A percentile compares a stretch with the other conserved stretches of the same genome.
Conservation (phyloP, 2,329 filamentous ascomycete genomes). For the Cladosporium sp. region DNA sequence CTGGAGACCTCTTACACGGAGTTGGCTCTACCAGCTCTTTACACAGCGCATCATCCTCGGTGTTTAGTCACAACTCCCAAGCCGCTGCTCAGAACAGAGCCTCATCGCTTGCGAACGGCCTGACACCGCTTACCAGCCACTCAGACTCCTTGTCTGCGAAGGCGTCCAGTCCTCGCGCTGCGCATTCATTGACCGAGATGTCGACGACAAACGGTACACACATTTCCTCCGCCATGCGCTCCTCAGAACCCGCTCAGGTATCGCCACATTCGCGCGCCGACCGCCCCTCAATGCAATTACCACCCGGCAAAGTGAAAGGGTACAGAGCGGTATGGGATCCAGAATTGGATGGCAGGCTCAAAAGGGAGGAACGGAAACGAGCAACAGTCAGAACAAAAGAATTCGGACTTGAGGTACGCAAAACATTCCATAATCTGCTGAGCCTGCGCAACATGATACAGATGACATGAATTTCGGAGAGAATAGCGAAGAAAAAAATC, state of each 20-base stretch:
- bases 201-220: slow-evolving; percentile 19
- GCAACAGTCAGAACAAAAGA: slow-evolving; percentile 29
- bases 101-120: slow-evolving; percentile 46
- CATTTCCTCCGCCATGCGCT: slow-evolving; percentile 18
- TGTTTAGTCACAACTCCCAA: slow-evolving; percentile 55
- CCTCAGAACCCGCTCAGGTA: slow-evolving; percentile 29
- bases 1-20: slow-evolving; percentile 62
- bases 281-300: slow-evolving; percentile 39
- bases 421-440: slow-evolving; percentile 31
- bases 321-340: slow-evolving; percentile 58
- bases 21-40: slow-evolving; percentile 68
- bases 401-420: slow-evolving; percentile 38
- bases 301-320: slow-evolving; percentile 49
- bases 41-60: slow-evolving; percentile 63
- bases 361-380: slow-evolving; percentile 50
- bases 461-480: slow-evolving; percentile 24
- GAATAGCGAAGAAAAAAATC: slow-evolving; percentile 24
- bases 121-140: slow-evolving; percentile 59
- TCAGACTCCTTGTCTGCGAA: slow-evolving; percentile 60
- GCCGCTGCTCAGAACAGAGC: slow-evolving; percentile 52
- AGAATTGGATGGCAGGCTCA: slow-evolving; percentile 52
- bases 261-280: slow-evolving; percentile 37
- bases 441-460: slow-evolving; percentile 32
- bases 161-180: slow-evolving; percentile 44
- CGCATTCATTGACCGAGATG: slow-evolving; percentile 23